Evolutionary conservation across 169 alveolate species (phyloP).

Genomic region (Cystoisospora suis): DNA sequence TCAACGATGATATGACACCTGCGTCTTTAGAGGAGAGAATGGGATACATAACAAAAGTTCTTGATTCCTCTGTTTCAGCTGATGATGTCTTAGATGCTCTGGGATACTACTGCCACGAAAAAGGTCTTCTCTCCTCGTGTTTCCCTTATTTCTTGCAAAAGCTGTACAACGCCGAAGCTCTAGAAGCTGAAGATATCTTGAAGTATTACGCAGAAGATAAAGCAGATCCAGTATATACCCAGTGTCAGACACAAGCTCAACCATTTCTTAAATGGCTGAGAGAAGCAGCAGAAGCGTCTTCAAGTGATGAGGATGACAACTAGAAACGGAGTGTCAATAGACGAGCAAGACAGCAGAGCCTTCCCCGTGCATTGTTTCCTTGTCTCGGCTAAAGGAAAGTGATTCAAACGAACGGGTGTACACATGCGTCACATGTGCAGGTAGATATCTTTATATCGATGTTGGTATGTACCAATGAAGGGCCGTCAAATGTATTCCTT

Average conservation of each 20-base stretch:
- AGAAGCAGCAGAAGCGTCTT: slow-evolving; percentile 4
- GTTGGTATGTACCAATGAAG: no score
- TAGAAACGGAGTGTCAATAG: no score
- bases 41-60: slow-evolving; percentile 34
- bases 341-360: no score
- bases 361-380: no score
- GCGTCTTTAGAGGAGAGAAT: slow-evolving; percentile 40
- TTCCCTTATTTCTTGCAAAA: slow-evolving; percentile 55
- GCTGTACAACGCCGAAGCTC: slow-evolving; percentile 59
- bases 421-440: no score
- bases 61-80: slow-evolving; percentile 48
- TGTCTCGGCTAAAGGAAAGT: no score
- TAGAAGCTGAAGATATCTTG: slow-evolving; percentile 61
- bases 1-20: slow-evolving; percentile 51
- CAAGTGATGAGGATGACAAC: slow-evolving; percentile 37
- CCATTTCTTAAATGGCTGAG: slow-evolving; percentile 58
- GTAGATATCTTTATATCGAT: no score
- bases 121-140: neutral
- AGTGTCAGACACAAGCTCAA: slow-evolving; percentile 22
- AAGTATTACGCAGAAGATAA: slow-evolving; percentile 23
- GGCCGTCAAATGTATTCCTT: no score
- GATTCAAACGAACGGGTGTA: no score
- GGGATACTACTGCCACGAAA: slow-evolving; percentile 37
- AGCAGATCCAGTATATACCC: slow-evolving; percentile 22
- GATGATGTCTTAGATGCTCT: slow-evolving; percentile 34